Conservation (phyloP, 1,139 yeast genomes). For the Kodamaea fungicola region DNA sequence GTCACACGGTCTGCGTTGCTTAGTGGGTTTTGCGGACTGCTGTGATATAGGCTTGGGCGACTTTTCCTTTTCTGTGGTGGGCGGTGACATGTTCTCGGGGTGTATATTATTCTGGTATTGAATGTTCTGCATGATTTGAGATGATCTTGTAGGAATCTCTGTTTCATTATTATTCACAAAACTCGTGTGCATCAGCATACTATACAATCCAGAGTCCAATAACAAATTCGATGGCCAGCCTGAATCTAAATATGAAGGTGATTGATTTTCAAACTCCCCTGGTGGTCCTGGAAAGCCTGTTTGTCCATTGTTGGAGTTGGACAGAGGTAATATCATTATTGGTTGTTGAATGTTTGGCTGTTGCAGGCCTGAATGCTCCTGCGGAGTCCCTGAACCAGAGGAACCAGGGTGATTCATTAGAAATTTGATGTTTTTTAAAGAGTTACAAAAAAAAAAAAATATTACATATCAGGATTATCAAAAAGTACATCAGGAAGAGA, state of each 20-base stretch:
- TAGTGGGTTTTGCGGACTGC: constrained; percentile 10
- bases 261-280: constrained; percentile 14
- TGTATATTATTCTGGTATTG: constrained; percentile 33
- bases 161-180: background rate
- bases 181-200: constrained; percentile 17
- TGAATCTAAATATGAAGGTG: constrained; percentile 44
- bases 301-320: too few relatives aligned
- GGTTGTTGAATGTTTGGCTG: too few relatives aligned
- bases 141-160: background rate
- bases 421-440: too few relatives aligned
- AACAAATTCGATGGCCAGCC: constrained; percentile 40
- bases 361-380: too few relatives aligned
- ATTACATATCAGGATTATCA: too few relatives aligned
- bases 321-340: too few relatives aligned
- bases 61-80: background rate
- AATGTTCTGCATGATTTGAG: constrained; percentile 28
- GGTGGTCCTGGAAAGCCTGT: too few relatives aligned
- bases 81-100: constrained; percentile 11
- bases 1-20: constrained; percentile 56
- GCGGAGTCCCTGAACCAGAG: too few relatives aligned
- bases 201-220: constrained; percentile 35
- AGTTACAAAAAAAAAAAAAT: too few relatives aligned
- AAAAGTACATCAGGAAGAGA: too few relatives aligned
- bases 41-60: background rate
- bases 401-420: too few relatives aligned